These are phyloP conservation scores for Mucor indicus DNA, from an alignment of 371 early-diverging fungal genomes.

Conservation along the genomic window DNA sequence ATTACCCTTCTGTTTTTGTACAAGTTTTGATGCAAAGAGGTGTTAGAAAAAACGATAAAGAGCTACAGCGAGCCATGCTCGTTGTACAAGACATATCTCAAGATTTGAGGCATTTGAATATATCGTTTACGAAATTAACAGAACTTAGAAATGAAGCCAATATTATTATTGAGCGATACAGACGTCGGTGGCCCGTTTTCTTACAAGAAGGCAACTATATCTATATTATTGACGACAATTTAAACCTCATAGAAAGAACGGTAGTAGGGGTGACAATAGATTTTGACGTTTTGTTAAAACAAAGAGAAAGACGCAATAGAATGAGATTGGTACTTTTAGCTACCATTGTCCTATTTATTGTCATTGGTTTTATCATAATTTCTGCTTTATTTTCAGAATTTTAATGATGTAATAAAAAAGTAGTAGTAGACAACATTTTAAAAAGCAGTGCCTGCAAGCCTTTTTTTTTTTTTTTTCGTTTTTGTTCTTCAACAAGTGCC, in stretches of 20 bases:
- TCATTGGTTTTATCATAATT: constrained; percentile 4
- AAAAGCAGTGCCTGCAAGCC: neutral
- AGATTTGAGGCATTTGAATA: neutral
- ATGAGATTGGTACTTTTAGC: neutral
- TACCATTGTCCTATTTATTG: constrained; percentile 1
- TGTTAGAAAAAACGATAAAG: constrained; percentile 7
- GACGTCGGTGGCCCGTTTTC: constrained; percentile 17
- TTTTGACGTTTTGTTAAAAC: constrained; percentile 6
- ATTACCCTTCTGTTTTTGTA: constrained; percentile 16
- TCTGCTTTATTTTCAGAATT: constrained; percentile 13
- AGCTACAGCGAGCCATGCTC: constrained; percentile 4
- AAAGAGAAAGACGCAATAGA: constrained; percentile 7
- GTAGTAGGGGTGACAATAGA: constrained; percentile 3
- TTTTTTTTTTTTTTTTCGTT: constrained; percentile 5
- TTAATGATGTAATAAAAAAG: neutral
- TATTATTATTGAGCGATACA: constrained; percentile 13
- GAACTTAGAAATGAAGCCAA: constrained; percentile 7
- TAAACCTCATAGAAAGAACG: constrained; percentile 8
- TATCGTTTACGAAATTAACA: constrained; percentile 4
- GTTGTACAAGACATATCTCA: constrained; percentile 14
- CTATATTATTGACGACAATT: constrained; percentile 18
- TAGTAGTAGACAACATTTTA: neutral
- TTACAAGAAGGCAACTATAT: constrained; percentile 9
- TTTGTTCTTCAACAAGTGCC: too few relatives aligned
- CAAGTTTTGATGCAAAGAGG: constrained; percentile 18